A percentile compares a stretch with the other conserved stretches of the same genome.
Conservation (phyloP, 345 rosid species). For the Hibiscus mutabilis region DNA sequence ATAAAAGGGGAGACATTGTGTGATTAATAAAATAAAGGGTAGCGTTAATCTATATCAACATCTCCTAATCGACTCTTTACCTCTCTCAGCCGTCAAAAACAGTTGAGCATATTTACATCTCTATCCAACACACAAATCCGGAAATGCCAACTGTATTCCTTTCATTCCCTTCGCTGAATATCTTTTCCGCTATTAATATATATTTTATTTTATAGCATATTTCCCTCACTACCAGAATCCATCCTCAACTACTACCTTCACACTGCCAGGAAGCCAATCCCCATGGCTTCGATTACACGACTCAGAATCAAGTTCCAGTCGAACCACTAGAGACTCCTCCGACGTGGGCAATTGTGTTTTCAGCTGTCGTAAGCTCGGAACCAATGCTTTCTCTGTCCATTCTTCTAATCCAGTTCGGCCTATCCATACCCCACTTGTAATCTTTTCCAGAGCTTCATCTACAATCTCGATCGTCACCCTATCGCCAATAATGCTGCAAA, state of each 20-base stretch:
- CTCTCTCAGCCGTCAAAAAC: conserved; percentile 15
- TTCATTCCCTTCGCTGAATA: conserved; percentile 17
- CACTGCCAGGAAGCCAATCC: conserved; percentile 54
- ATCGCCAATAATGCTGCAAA: conserved; percentile 30
- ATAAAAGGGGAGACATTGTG: conserved; percentile 13
- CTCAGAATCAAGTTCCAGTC: conserved; percentile 47
- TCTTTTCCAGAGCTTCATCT: conserved; percentile 65
- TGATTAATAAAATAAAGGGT: conserved; percentile 12
- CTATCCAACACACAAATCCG: conserved; percentile 18
- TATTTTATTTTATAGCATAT: background rate
- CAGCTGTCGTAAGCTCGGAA: conserved; percentile 55
- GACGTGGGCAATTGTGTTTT: conserved; percentile 30
- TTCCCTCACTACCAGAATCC: conserved; percentile 23
- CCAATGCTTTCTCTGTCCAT: conserved; percentile 67
- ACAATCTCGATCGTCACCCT: conserved; percentile 42
- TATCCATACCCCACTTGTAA: conserved; percentile 61
- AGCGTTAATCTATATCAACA: conserved; percentile 29
- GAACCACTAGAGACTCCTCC: conserved; percentile 33
- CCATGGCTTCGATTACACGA: conserved; percentile 29
- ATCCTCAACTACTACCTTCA: conserved; percentile 47
- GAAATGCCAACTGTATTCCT: conserved; percentile 19
- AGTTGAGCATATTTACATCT: conserved; percentile 53
- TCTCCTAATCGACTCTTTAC: conserved; percentile 23
- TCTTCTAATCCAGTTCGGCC: conserved; percentile 61
- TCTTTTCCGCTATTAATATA: background rate